Conservation (phyloP, 1,284 basidiomycete species). For the Taiwanofungus camphoratus region DNA sequence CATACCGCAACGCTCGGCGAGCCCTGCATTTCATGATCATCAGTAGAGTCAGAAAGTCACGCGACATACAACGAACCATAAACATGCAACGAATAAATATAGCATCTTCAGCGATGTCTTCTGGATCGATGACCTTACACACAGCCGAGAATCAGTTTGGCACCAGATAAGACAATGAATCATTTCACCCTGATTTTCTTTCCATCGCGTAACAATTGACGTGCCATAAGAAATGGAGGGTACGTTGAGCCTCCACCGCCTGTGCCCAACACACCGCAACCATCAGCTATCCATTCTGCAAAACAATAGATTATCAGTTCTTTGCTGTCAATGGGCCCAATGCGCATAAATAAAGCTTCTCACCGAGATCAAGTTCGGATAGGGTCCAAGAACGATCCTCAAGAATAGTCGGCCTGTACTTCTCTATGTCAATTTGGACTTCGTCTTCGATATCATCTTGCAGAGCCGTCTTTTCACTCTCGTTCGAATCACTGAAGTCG, state of each 20-base stretch:
- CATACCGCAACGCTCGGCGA: constrained; percentile 40
- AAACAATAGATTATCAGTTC: not conserved
- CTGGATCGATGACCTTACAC: constrained; percentile 23
- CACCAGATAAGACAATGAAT: not conserved
- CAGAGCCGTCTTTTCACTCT: constrained; percentile 10
- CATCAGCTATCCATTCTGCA: constrained; percentile 46
- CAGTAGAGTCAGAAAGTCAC: too few species aligned
- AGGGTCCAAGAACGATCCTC: constrained; percentile 28
- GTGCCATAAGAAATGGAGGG: constrained; percentile 39
- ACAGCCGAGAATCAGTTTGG: not conserved
- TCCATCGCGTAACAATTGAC: constrained; percentile 44
- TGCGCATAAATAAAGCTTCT: too few species aligned
- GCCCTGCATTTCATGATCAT: constrained; percentile 24
- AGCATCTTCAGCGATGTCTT: constrained; percentile 22
- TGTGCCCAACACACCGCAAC: constrained; percentile 48
- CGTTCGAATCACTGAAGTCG: constrained; percentile 3
- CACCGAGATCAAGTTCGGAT: constrained; percentile 31
- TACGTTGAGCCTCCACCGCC: constrained; percentile 52
- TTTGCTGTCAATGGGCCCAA: not conserved
- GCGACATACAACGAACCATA: constrained; percentile 38
- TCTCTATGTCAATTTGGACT: constrained; percentile 21
- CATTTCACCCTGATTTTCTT: constrained; percentile 34
- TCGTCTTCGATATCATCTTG: constrained; percentile 5
- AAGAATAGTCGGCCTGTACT: constrained; percentile 28
- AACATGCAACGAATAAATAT: constrained; percentile 30